These are phyloP conservation scores for Fraxinus sp. DNA, from an alignment of 305 asterid genomes.

Conservation along the genomic window DNA sequence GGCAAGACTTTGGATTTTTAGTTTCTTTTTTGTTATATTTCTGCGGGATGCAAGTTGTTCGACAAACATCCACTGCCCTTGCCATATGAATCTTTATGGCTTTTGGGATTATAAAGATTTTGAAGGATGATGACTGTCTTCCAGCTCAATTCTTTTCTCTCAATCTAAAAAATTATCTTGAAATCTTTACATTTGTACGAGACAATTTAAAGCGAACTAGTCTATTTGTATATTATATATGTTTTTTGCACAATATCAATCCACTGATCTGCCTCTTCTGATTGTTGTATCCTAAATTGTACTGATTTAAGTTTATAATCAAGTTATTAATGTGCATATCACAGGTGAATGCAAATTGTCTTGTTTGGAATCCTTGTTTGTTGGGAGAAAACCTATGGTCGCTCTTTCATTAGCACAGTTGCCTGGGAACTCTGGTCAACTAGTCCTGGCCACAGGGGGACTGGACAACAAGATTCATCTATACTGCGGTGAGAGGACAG, in stretches of 20 bases:
- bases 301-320: slow-evolving; percentile 13
- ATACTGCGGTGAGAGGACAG: slow-evolving; percentile 71
- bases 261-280: neutral
- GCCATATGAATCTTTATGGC: neutral
- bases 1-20: neutral
- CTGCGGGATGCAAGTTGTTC: neutral
- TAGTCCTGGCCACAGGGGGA: slow-evolving; percentile 85
- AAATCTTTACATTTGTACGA: neutral
- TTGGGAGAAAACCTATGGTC: slow-evolving; percentile 78
- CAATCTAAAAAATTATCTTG: neutral
- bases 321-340: slow-evolving; percentile 18
- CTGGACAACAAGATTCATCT: slow-evolving; percentile 89
- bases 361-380: slow-evolving; percentile 55
- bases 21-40: neutral
- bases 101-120: neutral
- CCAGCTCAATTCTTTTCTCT: neutral
- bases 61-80: neutral
- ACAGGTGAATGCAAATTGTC: slow-evolving; percentile 77
- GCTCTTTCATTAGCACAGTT: slow-evolving; percentile 77
- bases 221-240: neutral
- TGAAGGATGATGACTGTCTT: neutral
- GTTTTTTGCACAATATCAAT: neutral
- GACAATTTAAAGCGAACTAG: neutral
- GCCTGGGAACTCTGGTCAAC: slow-evolving; percentile 55
- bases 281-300: neutral